A percentile compares a stretch with the other conserved stretches of the same genome.
Evolutionary conservation across 306 rosid species (phyloP).

Genomic region (Arachis hypogaea): DNA sequence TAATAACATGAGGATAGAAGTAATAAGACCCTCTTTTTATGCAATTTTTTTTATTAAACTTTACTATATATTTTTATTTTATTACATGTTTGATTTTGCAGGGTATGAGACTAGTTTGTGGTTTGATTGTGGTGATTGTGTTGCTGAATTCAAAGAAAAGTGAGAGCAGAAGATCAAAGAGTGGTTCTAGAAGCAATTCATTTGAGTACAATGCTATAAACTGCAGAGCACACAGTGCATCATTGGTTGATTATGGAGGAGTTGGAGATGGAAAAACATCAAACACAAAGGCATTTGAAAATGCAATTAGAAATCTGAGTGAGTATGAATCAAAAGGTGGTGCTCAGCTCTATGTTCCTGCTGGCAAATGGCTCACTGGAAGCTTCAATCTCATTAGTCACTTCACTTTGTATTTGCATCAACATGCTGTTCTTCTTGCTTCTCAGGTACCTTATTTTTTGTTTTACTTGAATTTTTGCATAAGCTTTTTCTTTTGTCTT

Average conservation of each 20-base stretch:
- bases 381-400: constrained; percentile 78
- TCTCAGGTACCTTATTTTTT: constrained; percentile 56
- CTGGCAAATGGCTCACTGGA: constrained; percentile 86
- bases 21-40: constrained; percentile 17
- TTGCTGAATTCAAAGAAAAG: constrained; percentile 47
- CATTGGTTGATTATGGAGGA: constrained; percentile 72
- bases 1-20: constrained; percentile 39
- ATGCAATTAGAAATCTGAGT: constrained; percentile 60
- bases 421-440: constrained; percentile 78
- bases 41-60: too few relatives aligned
- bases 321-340: constrained; percentile 62
- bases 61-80: too few relatives aligned
- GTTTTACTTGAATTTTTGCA: too few relatives aligned
- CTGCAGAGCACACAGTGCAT: constrained; percentile 74
- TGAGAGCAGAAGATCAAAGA: constrained; percentile 49
- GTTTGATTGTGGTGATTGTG: constrained; percentile 39
- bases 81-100: constrained; percentile 23
- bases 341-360: constrained; percentile 68
- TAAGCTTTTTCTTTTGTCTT: too few relatives aligned
- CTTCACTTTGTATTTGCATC: constrained; percentile 63
- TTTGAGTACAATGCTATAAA: constrained; percentile 65
- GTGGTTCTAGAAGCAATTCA: constrained; percentile 6
- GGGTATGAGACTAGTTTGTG: constrained; percentile 39
- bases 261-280: constrained; percentile 80
- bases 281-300: constrained; percentile 68